These are phyloP conservation scores for Liquidambar formosana DNA, from an alignment of 164 flowering plant genomes.

Conservation along the genomic window DNA sequence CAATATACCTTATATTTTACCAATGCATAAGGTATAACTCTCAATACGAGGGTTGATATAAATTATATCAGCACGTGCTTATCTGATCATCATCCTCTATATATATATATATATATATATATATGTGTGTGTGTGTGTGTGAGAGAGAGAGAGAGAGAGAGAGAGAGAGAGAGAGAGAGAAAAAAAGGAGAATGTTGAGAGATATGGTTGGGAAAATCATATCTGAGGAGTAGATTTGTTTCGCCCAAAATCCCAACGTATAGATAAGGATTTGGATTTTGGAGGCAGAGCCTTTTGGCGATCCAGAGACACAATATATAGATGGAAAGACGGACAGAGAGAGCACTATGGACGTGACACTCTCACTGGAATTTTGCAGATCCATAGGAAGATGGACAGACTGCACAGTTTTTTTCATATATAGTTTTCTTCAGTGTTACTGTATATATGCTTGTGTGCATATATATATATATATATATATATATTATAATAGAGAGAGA, in stretches of 20 bases:
- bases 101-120: too few species aligned
- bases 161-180: not conserved
- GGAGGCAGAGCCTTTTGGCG: slow-evolving; percentile 13
- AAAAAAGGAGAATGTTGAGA: too few species aligned
- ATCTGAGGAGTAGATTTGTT: slow-evolving; percentile 1
- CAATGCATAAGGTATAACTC: too few species aligned
- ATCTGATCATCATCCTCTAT: too few species aligned
- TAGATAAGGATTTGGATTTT: too few species aligned
- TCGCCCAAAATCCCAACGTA: slow-evolving; percentile 6
- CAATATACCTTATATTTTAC: too few species aligned
- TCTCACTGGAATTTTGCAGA: slow-evolving; percentile 13
- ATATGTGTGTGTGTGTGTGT: too few species aligned
- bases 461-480: not conserved
- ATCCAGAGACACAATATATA: slow-evolving; percentile 18
- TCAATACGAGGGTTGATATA: too few species aligned
- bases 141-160: not conserved
- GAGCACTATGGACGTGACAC: slow-evolving; percentile 21
- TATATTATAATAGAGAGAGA: not conserved
- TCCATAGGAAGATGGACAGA: not conserved
- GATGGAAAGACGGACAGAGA: slow-evolving; percentile 15
- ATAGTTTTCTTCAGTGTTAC: not conserved
- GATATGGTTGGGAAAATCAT: too few species aligned
- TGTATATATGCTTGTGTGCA: not conserved
- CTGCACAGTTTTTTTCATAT: not conserved
- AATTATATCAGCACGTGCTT: too few species aligned